Base-by-base conservation (phyloP, 495 filamentous ascomycete species). In the Penicillium antarcticum region DNA sequence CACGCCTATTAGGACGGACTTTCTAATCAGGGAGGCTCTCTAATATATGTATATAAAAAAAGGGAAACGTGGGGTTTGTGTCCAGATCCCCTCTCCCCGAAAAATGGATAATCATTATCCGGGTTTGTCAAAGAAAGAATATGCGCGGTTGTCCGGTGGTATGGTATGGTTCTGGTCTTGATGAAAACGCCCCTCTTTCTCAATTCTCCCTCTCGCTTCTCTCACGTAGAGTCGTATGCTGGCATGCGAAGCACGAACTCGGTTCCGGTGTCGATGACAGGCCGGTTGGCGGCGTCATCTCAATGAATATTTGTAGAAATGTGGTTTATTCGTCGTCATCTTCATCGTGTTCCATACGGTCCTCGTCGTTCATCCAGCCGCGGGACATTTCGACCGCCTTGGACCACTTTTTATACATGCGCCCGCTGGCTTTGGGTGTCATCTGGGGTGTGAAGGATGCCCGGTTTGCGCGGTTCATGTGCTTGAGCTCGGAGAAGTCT, bases 351-450 rank as follows among this genome's bases (percentile, higher is more conserved):
- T 77, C 74, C 14, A 16, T 17, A 18, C 75, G 70, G 4, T 52
- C 51, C 23, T 58, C 45, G 19, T 70, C 69, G 42, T 80, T 73
- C 52, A 87, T 72, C 91, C 91, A 96, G 37, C 92, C 91, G 53
- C 81, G 82, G 56, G 88, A 88, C 87, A 95, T 96, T 65, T 94
- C 82, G 11, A 97, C 92, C 2, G 91, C 92, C 60, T 88, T 84
- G 48, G 82, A 77, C 92, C 92, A 97, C 58, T 83, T 83, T 47
- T 74, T 79, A 58, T 91, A 95, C 84, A 92, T 82, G 63, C 74
- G 76, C 12, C 65, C 68, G 36, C 85, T 85, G 63, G 84, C 73
- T 47, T 81, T 78, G 37, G 67, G 57, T 19, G 79, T 72, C 37
- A 91, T 83, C 39, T 77, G 56, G 0, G 92, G 91, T 45, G 71